A percentile compares a stretch with the other conserved stretches of the same genome.
These are phyloP conservation scores for Talaromyces ruber DNA, from an alignment of 495 filamentous ascomycete species.

Conservation along the genomic window DNA sequence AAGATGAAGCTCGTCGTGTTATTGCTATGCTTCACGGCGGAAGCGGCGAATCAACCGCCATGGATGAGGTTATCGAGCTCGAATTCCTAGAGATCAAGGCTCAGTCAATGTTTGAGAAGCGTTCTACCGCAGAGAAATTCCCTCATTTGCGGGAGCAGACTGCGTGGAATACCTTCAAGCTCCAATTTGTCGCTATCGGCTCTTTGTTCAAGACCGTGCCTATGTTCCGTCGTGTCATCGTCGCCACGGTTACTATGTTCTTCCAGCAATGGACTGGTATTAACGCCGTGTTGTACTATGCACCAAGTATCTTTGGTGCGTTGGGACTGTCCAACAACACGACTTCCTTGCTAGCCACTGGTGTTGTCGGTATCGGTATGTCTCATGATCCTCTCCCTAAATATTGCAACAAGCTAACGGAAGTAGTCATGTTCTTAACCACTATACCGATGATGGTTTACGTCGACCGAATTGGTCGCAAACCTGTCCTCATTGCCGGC, in stretches of 20 bases:
- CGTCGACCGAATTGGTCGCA: conserved; percentile 59
- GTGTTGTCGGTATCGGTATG: conserved; percentile 66
- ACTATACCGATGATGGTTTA: conserved; percentile 62
- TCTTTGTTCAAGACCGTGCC: conserved; percentile 58
- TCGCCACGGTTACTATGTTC: conserved; percentile 59
- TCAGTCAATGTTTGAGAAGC: conserved; percentile 65
- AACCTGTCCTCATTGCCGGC: conserved; percentile 54
- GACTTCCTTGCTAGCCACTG: conserved; percentile 57
- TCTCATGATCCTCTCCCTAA: background rate
- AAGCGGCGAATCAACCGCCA: conserved; percentile 37
- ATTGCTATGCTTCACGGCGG: conserved; percentile 47
- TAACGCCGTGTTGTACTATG: conserved; percentile 63
- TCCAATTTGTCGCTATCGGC: conserved; percentile 59
- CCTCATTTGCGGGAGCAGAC: conserved; percentile 53
- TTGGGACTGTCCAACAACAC: conserved; percentile 51
- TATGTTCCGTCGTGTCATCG: conserved; percentile 64
- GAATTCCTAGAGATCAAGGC: conserved; percentile 77
- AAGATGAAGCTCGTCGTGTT: conserved; percentile 53
- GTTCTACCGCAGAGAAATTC: conserved; percentile 57
- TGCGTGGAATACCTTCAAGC: conserved; percentile 51
- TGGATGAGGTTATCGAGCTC: conserved; percentile 60
- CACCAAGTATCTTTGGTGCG: conserved; percentile 56
- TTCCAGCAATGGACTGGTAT: conserved; percentile 66
- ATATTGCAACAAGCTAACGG: background rate
- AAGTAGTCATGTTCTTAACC: conserved; percentile 36